Base-by-base conservation (phyloP, 192 early-diverging fungal species). In the Backusella westeae region DNA sequence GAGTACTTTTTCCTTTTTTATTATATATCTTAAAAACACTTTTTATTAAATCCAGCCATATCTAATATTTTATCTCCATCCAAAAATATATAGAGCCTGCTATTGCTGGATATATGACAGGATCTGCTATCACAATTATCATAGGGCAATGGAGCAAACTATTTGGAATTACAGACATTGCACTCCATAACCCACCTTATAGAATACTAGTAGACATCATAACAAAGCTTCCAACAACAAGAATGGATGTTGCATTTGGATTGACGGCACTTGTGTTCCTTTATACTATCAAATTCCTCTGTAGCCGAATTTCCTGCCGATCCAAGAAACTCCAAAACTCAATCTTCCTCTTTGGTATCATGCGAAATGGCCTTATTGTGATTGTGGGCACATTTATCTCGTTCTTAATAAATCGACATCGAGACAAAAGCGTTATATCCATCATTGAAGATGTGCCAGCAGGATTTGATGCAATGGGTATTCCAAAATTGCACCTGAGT, bases 31-130 rank as follows among this genome's bases (percentile, higher is more conserved):
- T 38, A 23, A 39, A 21, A 12, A 41, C 2, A 12, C 26, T 75
- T 19, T 39, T 8, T n/a, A 67, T 75, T 59, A 29, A 34, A 67
- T 26, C 21, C 21, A 34, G 6, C 17, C 14, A 6, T 34, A 34
- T 17, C 15, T 68, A 29, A 36, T 39, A 35, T 34, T 26, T 34
- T 49, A 49, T 34, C 3, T 41, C 10, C 56, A 63, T 29, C 17
- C 46, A 49, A 19, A n/a, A 49, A 19, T 69, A 32, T 36, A 34
- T 94, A 34, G 81, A 80, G 82, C 89, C 94, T 6, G 94, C 94
- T 19, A 91, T 97, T 77, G 91, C 91, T 6, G 95, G 95, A 2
- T 98, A 95, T 79, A 95, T 92, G 74, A 90, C 93, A 4, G 95
- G 95, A 23, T 93, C 94, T 6, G 94, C 93, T 23, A 83, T 93